A percentile compares a stretch with the other conserved stretches of the same genome.
Evolutionary conservation across 371 early-diverging fungal genomes (phyloP).

Genomic region (Capillidium heterosporum): DNA sequence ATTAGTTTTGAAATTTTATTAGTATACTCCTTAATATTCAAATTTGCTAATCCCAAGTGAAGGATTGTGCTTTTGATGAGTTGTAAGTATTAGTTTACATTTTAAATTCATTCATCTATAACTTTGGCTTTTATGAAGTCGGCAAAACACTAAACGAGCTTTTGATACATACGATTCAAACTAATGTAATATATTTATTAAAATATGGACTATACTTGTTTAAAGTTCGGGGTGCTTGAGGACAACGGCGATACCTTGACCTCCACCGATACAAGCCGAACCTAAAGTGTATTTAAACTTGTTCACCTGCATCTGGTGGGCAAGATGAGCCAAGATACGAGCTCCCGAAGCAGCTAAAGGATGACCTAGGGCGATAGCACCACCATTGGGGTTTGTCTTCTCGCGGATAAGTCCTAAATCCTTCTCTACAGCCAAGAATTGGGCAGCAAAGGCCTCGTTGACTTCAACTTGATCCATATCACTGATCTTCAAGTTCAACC

Average conservation of each 20-base stretch:
- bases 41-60: too few relatives aligned
- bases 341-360: conserved; percentile 94
- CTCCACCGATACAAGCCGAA: conserved; percentile 84
- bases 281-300: conserved; percentile 75
- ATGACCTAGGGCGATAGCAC: conserved; percentile 94
- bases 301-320: conserved; percentile 63
- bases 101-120: too few relatives aligned
- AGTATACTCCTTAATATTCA: too few relatives aligned
- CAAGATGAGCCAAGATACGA: conserved; percentile 75
- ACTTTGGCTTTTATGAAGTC: too few relatives aligned
- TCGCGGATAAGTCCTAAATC: conserved; percentile 62
- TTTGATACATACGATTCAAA: too few relatives aligned
- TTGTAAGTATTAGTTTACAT: too few relatives aligned
- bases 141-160: too few relatives aligned
- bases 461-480: conserved; percentile 89
- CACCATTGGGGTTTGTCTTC: conserved; percentile 78
- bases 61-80: too few relatives aligned
- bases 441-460: conserved; percentile 96
- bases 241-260: conserved; percentile 48
- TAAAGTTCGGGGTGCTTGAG: conserved; percentile 15
- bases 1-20: too few relatives aligned
- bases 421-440: conserved; percentile 77
- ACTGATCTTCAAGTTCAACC: conserved; percentile 53
- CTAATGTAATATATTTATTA: too few relatives aligned
- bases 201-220: not conserved